Conservation (phyloP, 495 filamentous ascomycete genomes). For the Neurospora cerealis region DNA sequence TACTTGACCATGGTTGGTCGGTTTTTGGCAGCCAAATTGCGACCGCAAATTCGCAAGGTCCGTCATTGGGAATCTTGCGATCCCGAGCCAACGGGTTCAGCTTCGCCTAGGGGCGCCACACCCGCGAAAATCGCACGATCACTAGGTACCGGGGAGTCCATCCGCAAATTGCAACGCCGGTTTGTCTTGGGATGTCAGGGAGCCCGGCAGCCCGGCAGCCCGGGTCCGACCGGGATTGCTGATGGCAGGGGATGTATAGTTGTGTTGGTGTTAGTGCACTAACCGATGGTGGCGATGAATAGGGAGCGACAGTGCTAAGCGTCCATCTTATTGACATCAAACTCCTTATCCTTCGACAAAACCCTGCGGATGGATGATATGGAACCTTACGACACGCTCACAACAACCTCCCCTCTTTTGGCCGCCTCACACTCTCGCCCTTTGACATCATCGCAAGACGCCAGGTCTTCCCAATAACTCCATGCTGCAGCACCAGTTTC, state of each 20-base stretch:
- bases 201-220: neutral
- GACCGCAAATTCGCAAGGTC: neutral
- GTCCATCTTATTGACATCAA: neutral
- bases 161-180: no score
- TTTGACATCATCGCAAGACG: neutral
- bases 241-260: neutral
- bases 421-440: neutral
- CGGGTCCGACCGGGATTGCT: neutral
- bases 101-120: neutral
- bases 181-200: no score
- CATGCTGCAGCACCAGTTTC: neutral
- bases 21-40: neutral
- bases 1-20: neutral
- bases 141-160: no score
- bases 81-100: neutral
- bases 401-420: neutral
- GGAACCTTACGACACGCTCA: neutral
- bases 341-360: neutral
- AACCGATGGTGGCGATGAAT: neutral
- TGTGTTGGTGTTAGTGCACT: neutral
- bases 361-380: neutral
- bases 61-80: neutral
- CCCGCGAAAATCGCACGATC: neutral
- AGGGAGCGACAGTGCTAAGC: accelerated
- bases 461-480: neutral